These are phyloP conservation scores for Alternaria ventricosa DNA, from an alignment of 2,329 filamentous ascomycete species.

Conservation along the genomic window DNA sequence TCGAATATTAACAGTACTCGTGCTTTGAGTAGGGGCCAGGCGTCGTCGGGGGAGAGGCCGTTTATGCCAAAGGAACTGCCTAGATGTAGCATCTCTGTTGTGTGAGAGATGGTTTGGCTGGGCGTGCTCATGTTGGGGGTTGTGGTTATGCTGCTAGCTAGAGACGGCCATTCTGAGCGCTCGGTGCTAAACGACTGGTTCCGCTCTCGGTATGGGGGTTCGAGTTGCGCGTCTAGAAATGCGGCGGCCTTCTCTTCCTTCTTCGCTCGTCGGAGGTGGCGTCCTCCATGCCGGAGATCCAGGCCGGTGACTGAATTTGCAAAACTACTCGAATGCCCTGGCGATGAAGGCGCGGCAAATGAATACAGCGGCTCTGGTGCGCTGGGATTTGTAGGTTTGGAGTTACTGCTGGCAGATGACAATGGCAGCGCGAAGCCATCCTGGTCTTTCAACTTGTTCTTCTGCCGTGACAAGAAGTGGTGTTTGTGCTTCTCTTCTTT, in stretches of 20 bases:
- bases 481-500: conserved; percentile 78
- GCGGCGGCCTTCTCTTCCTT: conserved; percentile 59
- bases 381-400: conserved; percentile 74
- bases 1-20: conserved; percentile 80
- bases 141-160: conserved; percentile 29
- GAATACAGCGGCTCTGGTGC: conserved; percentile 80
- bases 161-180: conserved; percentile 46
- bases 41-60: conserved; percentile 69
- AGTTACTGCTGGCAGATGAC: conserved; percentile 79
- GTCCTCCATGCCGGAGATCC: conserved; percentile 78
- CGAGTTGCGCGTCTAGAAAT: conserved; percentile 43
- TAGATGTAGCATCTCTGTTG: conserved; percentile 52
- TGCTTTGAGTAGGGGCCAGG: conserved; percentile 80
- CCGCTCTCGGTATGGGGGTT: conserved; percentile 42
- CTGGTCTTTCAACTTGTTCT: conserved; percentile 75
- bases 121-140: conserved; percentile 32
- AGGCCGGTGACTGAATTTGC: conserved; percentile 82
- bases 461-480: conserved; percentile 79
- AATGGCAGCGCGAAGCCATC: conserved; percentile 73
- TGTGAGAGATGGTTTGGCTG: conserved; percentile 38
- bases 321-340: conserved; percentile 72
- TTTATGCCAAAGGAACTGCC: conserved; percentile 56
- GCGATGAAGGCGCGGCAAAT: conserved; percentile 76
- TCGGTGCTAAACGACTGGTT: conserved; percentile 50
- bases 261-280: conserved; percentile 77